Percentiles rank a stretch among this genome's conserved stretches.
Conservation (phyloP, 1,284 basidiomycete species). For the Cystobasidium sp. region DNA sequence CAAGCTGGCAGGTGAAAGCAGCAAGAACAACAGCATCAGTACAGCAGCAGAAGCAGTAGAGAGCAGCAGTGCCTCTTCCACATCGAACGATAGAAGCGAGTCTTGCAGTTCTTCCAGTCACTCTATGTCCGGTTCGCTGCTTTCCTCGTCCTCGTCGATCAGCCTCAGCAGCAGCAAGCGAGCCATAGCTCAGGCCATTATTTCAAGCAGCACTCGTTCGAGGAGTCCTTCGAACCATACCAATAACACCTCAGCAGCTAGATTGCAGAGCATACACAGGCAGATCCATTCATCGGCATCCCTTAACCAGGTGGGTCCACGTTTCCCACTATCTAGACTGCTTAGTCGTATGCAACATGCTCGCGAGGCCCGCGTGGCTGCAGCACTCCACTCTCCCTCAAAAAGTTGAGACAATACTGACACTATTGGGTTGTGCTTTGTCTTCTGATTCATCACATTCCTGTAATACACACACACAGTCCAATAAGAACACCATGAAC, state of each 20-base stretch:
- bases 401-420: conserved; percentile 18
- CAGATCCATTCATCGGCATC: conserved; percentile 10
- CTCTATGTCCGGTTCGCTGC: conserved; percentile 15
- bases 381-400: not conserved
- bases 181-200: not conserved
- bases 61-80: not conserved
- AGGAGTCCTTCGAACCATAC: not conserved
- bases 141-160: conserved; percentile 5
- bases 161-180: not conserved
- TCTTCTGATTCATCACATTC: not conserved
- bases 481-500: conserved; percentile 12
- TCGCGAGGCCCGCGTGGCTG: not conserved
- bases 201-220: conserved; percentile 6
- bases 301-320: no score
- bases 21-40: no score
- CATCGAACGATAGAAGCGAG: not conserved
- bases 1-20: no score
- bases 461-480: not conserved
- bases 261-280: not conserved
- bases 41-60: not conserved
- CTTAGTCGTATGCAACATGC: no score
- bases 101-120: no score
- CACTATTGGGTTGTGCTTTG: not conserved
- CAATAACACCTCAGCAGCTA: not conserved
- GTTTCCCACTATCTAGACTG: no score